Percentiles rank a stretch among this genome's conserved stretches.
phyloP scores from a whole-genome alignment of 306 rosid species.

The Fragaria nilgerrensis region DNA sequence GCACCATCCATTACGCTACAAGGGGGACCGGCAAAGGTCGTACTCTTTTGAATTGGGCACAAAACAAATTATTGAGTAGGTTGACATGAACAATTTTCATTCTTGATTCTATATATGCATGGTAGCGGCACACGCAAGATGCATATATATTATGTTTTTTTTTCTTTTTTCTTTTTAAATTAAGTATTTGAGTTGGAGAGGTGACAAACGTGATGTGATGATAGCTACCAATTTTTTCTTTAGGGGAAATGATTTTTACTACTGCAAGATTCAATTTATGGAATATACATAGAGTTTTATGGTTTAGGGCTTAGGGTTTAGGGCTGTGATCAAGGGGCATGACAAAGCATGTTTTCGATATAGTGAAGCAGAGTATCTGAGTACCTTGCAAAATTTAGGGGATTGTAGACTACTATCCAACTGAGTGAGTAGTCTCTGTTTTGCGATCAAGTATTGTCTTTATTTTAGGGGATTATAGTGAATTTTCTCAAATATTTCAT shows the following conservation, averaged over 20 bases:
- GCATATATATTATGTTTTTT: not conserved
- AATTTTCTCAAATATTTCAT: too few species aligned
- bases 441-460: not conserved
- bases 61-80: not conserved
- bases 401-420: too few species aligned
- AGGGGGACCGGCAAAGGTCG: not conserved
- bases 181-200: not conserved
- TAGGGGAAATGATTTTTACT: not conserved
- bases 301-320: too few species aligned
- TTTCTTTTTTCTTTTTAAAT: too few species aligned
- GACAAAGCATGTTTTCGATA: too few species aligned
- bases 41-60: not conserved
- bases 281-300: too few species aligned
- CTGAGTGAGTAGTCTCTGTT: not conserved
- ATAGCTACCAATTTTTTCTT: not conserved
- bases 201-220: not conserved
- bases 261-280: too few species aligned
- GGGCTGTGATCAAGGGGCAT: not conserved
- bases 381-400: too few species aligned
- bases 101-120: not conserved
- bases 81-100: not conserved
- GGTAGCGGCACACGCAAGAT: conserved; percentile 2
- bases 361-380: too few species aligned
- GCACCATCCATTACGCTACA: too few species aligned
- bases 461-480: too few species aligned